phyloP scores from a whole-genome alignment of 345 rosid species.

The Pistacia integerrima region DNA sequence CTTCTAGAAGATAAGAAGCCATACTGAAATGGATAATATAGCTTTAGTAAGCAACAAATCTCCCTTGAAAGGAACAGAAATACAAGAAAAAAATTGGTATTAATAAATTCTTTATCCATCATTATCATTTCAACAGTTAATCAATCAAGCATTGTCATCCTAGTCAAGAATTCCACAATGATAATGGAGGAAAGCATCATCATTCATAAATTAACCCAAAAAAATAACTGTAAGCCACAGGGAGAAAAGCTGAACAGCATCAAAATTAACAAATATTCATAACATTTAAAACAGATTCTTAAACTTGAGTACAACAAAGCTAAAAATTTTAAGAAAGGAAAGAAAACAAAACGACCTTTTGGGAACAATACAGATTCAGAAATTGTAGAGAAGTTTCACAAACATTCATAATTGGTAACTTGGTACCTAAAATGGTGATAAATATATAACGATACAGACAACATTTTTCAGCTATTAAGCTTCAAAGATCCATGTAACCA shows the following conservation, averaged over 20 bases:
- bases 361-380: neutral
- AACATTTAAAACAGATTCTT: too few species aligned
- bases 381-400: neutral
- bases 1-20: constrained; percentile 30
- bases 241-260: constrained; percentile 4
- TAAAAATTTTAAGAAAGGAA: constrained; percentile 1
- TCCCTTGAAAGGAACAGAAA: constrained; percentile 16
- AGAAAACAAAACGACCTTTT: neutral
- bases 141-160: neutral
- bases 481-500: constrained; percentile 7
- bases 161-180: neutral
- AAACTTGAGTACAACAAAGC: neutral
- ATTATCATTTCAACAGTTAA: constrained; percentile 9
- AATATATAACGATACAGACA: neutral
- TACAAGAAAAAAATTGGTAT: neutral
- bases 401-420: neutral
- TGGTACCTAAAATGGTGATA: neutral
- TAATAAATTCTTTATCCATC: neutral
- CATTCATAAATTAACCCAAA: neutral
- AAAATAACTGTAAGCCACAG: neutral
- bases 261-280: neutral
- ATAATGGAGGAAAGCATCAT: neutral
- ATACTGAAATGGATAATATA: constrained; percentile 35
- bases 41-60: constrained; percentile 16
- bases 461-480: neutral